Conservation (phyloP, 805 yeast genomes). For the Jamesozyma jinghongensis region DNA sequence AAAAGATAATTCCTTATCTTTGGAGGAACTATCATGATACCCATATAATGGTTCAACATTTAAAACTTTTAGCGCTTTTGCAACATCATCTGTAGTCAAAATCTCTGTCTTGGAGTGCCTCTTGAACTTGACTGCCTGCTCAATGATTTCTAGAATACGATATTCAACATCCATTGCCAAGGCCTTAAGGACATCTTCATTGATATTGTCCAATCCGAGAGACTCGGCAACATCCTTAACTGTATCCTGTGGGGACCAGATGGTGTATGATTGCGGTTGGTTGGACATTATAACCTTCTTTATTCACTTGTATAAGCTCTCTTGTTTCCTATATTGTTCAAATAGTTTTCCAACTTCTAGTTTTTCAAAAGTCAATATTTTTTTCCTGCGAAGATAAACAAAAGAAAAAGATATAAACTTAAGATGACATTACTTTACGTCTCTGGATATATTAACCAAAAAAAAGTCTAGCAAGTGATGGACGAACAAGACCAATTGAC, state of each 20-base stretch:
- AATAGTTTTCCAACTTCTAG: too few species aligned
- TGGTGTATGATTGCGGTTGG: constrained; percentile 56
- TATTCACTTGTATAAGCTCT: too few species aligned
- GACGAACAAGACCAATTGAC: constrained; percentile 19
- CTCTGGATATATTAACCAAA: neutral
- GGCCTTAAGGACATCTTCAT: constrained; percentile 89
- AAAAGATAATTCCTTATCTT: constrained; percentile 56
- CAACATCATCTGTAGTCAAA: constrained; percentile 71
- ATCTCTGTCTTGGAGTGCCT: constrained; percentile 83
- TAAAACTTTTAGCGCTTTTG: constrained; percentile 69
- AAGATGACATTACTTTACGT: too few species aligned
- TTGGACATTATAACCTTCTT: constrained; percentile 11
- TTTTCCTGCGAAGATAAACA: neutral
- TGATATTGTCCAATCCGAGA: constrained; percentile 64
- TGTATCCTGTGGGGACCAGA: constrained; percentile 97
- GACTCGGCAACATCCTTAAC: constrained; percentile 94
- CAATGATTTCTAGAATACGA: constrained; percentile 87
- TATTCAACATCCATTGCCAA: constrained; percentile 99
- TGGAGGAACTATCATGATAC: constrained; percentile 43
- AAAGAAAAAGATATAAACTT: neutral
- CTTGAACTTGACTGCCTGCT: constrained; percentile 94
- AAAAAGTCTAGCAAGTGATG: neutral
- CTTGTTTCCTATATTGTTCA: too few species aligned
- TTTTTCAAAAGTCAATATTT: too few species aligned
- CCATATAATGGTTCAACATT: constrained; percentile 94